These are phyloP conservation scores for Apiospora koreana DNA, from an alignment of 2,329 filamentous ascomycete species.

Conservation along the genomic window DNA sequence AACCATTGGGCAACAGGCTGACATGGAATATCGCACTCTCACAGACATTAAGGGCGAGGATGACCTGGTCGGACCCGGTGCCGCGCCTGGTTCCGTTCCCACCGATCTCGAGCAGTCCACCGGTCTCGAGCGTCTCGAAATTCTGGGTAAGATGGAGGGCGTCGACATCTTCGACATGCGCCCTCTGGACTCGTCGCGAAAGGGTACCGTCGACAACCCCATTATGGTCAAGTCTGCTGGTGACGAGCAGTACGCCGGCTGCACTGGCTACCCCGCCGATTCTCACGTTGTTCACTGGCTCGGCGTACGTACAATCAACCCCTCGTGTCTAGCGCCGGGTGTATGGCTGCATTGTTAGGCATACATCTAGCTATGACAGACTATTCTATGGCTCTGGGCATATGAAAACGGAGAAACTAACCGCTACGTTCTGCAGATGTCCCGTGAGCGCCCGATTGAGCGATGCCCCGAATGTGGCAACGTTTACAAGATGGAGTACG, in stretches of 20 bases:
- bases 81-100: constrained; percentile 77
- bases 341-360: not conserved
- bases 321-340: not conserved
- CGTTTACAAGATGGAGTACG: constrained; percentile 97
- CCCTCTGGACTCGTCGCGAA: constrained; percentile 87
- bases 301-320: constrained; percentile 60
- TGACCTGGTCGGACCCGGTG: constrained; percentile 88
- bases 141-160: constrained; percentile 99
- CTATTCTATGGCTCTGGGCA: constrained; percentile 13
- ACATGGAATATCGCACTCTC: not conserved
- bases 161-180: constrained; percentile 98
- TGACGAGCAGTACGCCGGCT: constrained; percentile 95
- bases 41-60: constrained; percentile 78
- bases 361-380: not conserved
- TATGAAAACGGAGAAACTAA: not conserved
- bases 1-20: not conserved
- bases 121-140: constrained; percentile 97
- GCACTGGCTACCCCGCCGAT: constrained; percentile 91
- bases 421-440: constrained; percentile 56
- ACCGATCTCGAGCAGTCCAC: constrained; percentile 95
- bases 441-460: constrained; percentile 86
- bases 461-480: constrained; percentile 96
- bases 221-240: constrained; percentile 89
- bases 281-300: constrained; percentile 91
- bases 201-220: constrained; percentile 88